Conservation (phyloP, 345 rosid genomes). For the Brassica incana region DNA sequence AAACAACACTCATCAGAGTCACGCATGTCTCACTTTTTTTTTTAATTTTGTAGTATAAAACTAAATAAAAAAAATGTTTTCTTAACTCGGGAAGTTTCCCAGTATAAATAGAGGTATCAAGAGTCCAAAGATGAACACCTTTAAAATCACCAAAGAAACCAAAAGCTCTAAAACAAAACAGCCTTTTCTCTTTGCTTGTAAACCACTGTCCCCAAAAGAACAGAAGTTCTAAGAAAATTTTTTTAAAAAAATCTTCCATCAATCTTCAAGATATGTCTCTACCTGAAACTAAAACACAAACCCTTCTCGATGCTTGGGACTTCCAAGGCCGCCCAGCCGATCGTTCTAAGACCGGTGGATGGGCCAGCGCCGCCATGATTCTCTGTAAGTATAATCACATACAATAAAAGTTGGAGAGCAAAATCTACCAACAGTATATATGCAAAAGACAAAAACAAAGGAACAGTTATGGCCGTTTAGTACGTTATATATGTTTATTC, state of each 20-base stretch:
- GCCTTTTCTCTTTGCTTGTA: conserved; percentile 19
- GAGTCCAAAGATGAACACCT: conserved; percentile 26
- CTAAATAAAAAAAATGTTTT: background rate
- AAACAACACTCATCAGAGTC: conserved; percentile 33
- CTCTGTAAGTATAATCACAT: conserved; percentile 49
- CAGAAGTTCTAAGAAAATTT: background rate
- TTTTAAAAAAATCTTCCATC: background rate
- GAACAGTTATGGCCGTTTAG: background rate
- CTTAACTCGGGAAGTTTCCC: conserved; percentile 23
- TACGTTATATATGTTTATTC: background rate
- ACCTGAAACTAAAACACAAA: conserved; percentile 52
- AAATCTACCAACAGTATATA: background rate
- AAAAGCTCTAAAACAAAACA: conserved; percentile 39
- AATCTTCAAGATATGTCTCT: conserved; percentile 46
- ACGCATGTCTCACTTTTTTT: conserved; percentile 38
- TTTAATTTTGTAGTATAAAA: background rate
- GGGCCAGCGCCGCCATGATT: conserved; percentile 93
- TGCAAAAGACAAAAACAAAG: background rate
- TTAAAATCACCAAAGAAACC: conserved; percentile 22
- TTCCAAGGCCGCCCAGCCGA: conserved; percentile 78
- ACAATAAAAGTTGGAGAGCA: background rate
- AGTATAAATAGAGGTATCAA: conserved; percentile 41
- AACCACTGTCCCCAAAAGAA: conserved; percentile 14
- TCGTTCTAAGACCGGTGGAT: conserved; percentile 72
- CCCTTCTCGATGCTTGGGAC: conserved; percentile 87